A percentile compares a stretch with the other conserved stretches of the same genome.
Conservation (phyloP, 75 land plant genomes). For the Ceratopteris richardii region DNA sequence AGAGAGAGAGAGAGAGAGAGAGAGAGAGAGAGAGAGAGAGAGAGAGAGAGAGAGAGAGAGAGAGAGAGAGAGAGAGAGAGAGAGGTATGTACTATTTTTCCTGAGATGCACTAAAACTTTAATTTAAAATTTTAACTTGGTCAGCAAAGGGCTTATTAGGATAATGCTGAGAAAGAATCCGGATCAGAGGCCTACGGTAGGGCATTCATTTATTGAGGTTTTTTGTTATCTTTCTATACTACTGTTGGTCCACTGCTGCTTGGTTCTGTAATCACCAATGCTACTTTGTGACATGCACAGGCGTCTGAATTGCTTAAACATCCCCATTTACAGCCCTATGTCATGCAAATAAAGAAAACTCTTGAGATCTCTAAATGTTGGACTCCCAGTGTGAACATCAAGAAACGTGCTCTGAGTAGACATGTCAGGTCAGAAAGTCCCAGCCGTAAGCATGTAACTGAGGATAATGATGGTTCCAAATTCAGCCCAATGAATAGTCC, state of each 20-base stretch:
- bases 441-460: not conserved
- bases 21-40: too few relatives aligned
- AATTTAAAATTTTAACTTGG: too few relatives aligned
- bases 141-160: conserved; percentile 52
- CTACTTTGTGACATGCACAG: conserved; percentile 17
- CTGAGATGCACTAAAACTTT: too few relatives aligned
- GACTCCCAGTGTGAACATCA: not conserved
- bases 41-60: too few relatives aligned
- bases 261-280: too few relatives aligned
- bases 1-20: too few relatives aligned
- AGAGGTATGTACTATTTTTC: too few relatives aligned
- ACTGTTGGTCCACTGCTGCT: too few relatives aligned
- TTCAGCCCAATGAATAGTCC: not conserved
- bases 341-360: conserved; percentile 36
- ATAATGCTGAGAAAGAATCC: conserved; percentile 77
- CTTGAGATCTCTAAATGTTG: not conserved
- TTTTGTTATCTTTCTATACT: not conserved
- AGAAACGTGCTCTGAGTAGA: not conserved
- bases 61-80: too few relatives aligned
- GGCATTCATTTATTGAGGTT: conserved; percentile 4
- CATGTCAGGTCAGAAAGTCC: not conserved
- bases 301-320: conserved; percentile 80
- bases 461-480: not conserved
- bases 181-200: conserved; percentile 62
- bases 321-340: conserved; percentile 80